Evolutionary conservation across 139 green algal species (phyloP).

Genomic region (Picochlorum sp.): DNA sequence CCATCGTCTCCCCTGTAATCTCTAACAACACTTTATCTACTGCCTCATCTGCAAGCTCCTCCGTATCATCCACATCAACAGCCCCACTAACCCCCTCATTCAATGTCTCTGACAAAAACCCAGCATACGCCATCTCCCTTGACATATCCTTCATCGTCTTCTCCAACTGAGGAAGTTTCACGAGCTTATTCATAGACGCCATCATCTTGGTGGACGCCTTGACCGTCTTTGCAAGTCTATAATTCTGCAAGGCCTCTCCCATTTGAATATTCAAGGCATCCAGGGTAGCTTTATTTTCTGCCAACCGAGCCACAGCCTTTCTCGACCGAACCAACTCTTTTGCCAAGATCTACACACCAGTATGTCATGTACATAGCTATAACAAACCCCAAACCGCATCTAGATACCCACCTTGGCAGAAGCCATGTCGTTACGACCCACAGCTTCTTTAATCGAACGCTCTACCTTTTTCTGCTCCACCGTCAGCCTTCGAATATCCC

Average conservation of each 20-base stretch:
- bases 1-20: constrained; percentile 41
- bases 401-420: constrained; percentile 36
- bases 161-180: constrained; percentile 70
- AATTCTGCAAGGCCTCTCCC: constrained; percentile 57
- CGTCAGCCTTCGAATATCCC: constrained; percentile 54
- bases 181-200: constrained; percentile 59
- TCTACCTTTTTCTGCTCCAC: constrained; percentile 71
- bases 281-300: constrained; percentile 80
- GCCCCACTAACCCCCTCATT: constrained; percentile 59
- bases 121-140: constrained; percentile 81
- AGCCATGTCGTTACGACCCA: constrained; percentile 65
- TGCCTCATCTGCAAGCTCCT: constrained; percentile 67
- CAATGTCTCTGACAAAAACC: constrained; percentile 88
- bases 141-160: constrained; percentile 75
- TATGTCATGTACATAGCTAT: not conserved
- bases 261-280: constrained; percentile 62
- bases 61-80: constrained; percentile 56
- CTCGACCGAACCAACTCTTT: constrained; percentile 66
- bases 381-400: not conserved
- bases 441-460: constrained; percentile 64
- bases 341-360: constrained; percentile 46
- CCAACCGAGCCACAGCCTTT: constrained; percentile 47
- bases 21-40: constrained; percentile 57
- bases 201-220: constrained; percentile 66
- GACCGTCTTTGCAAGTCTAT: constrained; percentile 58